Evolutionary conservation across 495 filamentous ascomycete species (phyloP), one percentile per base, ranked within the genome.

Genomic region (Immersiella caudata): DNA sequence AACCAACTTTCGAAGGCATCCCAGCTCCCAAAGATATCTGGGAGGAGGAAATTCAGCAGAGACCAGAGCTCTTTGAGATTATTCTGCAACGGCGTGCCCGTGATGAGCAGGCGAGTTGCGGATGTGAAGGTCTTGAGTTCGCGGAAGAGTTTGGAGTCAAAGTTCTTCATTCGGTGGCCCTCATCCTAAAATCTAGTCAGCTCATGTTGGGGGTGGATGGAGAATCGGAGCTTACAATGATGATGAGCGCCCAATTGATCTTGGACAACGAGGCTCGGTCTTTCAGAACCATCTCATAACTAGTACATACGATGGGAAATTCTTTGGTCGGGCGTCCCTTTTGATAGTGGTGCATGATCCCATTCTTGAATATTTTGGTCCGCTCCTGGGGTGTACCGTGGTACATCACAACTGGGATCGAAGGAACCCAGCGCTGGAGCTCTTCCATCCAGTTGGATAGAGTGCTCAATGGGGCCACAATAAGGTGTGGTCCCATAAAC

Each of bases 381-480:
- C 95, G 86, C 71, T 93, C 85, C 26, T 85, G 76, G 49, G 92
- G 93, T 1, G 83, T 86, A 6, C 95, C 95, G 73, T 99, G 95
- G 73, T 97, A 99, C 66, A 97, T 84, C 36, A 95, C 83, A 4
- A 92, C 92, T 0, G 94, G 92, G 57, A 97, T 94, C 5, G 82
- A 82, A 0, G 95, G 95, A 4, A 91, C 91, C 91, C 94, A 98
- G 73, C 90, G 88, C 8, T 86, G 84, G 74, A 98, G 97, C 74
- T 99, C 95, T 57, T 94, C 90, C n/a, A 96, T 87, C 95, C 95
- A 99, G 73, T 97, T 98, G 56, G 90, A 94, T 22, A 97, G 81
- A 0, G 95, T 97, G 71, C 93, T 97, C 55, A 99, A 79, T 0
- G 95, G 95, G 6, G 93, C 94, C 27, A 93, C 86, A 62, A 99